These are phyloP conservation scores for Penicillium verhagenii DNA, from an alignment of 495 filamentous ascomycete genomes.

Conservation along the genomic window DNA sequence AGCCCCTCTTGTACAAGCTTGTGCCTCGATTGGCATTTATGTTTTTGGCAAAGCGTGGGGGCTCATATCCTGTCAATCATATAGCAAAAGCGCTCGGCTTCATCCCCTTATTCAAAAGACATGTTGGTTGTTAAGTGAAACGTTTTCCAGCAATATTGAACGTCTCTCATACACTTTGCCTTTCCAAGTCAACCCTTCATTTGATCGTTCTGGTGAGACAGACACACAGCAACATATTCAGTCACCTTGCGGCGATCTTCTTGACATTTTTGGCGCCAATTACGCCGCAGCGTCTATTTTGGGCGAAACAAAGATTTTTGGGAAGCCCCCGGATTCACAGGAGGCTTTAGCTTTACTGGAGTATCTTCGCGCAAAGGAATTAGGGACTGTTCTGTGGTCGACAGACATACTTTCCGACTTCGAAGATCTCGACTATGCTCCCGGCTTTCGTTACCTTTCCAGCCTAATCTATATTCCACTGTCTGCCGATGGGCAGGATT, in stretches of 20 bases:
- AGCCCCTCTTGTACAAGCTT: constrained; percentile 75
- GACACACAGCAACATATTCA: neutral
- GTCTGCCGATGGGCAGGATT: constrained; percentile 69
- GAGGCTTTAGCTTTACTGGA: constrained; percentile 79
- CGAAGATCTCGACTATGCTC: constrained; percentile 72
- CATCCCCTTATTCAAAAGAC: constrained; percentile 83
- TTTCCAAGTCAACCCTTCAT: constrained; percentile 46
- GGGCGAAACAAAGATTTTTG: constrained; percentile 81
- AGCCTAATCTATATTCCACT: constrained; percentile 78
- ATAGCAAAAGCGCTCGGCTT: constrained; percentile 72
- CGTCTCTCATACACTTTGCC: constrained; percentile 78
- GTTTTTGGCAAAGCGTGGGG: constrained; percentile 86
- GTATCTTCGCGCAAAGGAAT: constrained; percentile 68
- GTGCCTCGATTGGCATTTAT: constrained; percentile 89
- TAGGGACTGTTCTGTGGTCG: constrained; percentile 70
- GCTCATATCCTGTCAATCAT: constrained; percentile 79
- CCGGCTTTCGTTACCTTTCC: constrained; percentile 72
- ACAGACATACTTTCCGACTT: constrained; percentile 74
- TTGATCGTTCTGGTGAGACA: rapidly evolving
- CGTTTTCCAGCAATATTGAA: constrained; percentile 80
- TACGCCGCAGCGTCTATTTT: constrained; percentile 77
- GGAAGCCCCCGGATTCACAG: constrained; percentile 68
- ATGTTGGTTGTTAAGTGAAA: constrained; percentile 78
- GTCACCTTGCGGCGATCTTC: constrained; percentile 17
- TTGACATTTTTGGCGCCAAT: constrained; percentile 53